Conservation (phyloP, 768 basidiomycete genomes). For the Rhodocollybia butyracea region DNA sequence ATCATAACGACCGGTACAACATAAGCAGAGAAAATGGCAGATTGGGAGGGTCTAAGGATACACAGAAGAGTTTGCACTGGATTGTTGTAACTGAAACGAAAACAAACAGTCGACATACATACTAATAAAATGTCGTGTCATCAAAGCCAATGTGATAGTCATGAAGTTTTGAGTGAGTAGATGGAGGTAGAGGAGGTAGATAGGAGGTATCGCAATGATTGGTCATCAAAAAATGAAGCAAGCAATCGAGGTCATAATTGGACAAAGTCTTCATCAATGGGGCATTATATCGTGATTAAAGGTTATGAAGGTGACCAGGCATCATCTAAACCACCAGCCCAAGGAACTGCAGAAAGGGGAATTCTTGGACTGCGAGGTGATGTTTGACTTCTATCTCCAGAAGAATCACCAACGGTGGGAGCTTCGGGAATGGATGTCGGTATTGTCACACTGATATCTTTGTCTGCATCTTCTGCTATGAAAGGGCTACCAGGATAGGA, state of each 20-base stretch:
- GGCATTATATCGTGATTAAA: neutral
- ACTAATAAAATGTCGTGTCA: no score
- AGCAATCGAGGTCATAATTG: neutral
- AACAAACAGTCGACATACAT: no score
- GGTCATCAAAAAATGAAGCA: slow-evolving; percentile 1
- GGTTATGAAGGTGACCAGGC: slow-evolving; percentile 32
- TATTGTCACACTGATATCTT: neutral
- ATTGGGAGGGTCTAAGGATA: no score
- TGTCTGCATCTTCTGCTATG: neutral
- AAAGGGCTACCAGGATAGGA: neutral
- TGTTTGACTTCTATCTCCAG: neutral
- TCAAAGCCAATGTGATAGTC: no score
- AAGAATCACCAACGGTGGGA: neutral
- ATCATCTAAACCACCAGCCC: slow-evolving; percentile 38
- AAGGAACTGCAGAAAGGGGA: slow-evolving; percentile 29
- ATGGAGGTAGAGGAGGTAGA: no score
- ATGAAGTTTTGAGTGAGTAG: no score
- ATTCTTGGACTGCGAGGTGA: slow-evolving; percentile 9
- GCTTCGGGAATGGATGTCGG: neutral
- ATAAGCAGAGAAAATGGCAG: no score
- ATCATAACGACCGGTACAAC: no score
- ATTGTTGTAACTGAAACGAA: no score
- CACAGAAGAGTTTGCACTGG: no score
- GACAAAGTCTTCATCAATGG: neutral
- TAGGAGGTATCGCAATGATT: no score